These are phyloP conservation scores for Kwoniella botswanensis DNA, from an alignment of 768 basidiomycete genomes.

Conservation along the genomic window DNA sequence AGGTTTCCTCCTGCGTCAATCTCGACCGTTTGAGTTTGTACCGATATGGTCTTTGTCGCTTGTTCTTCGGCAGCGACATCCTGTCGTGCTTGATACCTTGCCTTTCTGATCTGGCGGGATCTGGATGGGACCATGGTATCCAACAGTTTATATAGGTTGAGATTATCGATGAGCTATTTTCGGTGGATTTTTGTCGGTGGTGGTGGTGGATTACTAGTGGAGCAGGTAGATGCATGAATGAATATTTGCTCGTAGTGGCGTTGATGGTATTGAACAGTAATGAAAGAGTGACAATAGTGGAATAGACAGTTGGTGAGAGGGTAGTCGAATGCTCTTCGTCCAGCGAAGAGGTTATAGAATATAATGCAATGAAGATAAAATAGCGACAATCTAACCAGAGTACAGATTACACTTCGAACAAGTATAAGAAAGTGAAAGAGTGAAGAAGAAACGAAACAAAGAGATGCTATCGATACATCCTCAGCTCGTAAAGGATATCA, in stretches of 20 bases:
- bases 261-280: too few relatives aligned
- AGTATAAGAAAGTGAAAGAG: not conserved
- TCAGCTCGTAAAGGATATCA: too few relatives aligned
- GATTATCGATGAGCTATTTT: not conserved
- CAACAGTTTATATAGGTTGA: not conserved
- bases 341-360: not conserved
- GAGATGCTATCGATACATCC: too few relatives aligned
- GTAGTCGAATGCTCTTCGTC: not conserved
- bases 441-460: not conserved
- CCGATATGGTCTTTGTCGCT: not conserved
- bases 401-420: not conserved
- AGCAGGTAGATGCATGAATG: not conserved
- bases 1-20: constrained; percentile 7
- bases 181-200: not conserved
- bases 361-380: not conserved
- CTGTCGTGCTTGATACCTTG: not conserved
- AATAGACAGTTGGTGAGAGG: not conserved
- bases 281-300: not conserved
- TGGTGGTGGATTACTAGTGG: not conserved
- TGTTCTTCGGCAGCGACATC: not conserved
- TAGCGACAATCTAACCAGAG: too few relatives aligned
- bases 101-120: not conserved
- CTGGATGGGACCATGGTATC: not conserved
- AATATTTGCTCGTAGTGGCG: not conserved
- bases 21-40: constrained; percentile 11